Evolutionary conservation across 768 basidiomycete species (phyloP).

Genomic region (Suillus sp.): DNA sequence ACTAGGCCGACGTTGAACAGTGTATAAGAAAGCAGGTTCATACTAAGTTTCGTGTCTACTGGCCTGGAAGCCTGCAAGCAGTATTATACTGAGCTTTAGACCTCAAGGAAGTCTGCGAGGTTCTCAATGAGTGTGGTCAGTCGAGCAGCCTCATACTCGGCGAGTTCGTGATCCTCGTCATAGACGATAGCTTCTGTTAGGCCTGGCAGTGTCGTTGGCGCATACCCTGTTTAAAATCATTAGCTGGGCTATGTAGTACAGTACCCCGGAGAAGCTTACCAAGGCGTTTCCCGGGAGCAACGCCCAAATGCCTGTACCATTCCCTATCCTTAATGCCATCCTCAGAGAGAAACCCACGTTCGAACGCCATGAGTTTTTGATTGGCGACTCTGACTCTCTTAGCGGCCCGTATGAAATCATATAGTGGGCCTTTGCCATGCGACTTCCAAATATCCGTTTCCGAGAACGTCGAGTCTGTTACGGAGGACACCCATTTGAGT

Average conservation of each 20-base stretch:
- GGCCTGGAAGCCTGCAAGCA: not conserved
- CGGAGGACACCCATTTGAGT: slow-evolving; percentile 5
- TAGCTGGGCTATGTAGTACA: not conserved
- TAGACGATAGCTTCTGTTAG: slow-evolving; percentile 75
- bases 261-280: slow-evolving; percentile 43
- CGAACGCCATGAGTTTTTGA: slow-evolving; percentile 68
- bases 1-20: not conserved
- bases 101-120: slow-evolving; percentile 42
- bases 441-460: slow-evolving; percentile 17
- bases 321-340: slow-evolving; percentile 77
- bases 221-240: slow-evolving; percentile 56
- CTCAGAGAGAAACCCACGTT: slow-evolving; percentile 78
- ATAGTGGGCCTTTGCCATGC: slow-evolving; percentile 36
- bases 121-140: slow-evolving; percentile 55
- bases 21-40: not conserved
- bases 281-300: slow-evolving; percentile 86
- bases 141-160: slow-evolving; percentile 59
- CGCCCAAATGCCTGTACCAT: slow-evolving; percentile 86
- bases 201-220: slow-evolving; percentile 82
- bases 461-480: slow-evolving; percentile 2
- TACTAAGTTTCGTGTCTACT: not conserved
- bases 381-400: slow-evolving; percentile 62
- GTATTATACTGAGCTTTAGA: not conserved
- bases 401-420: slow-evolving; percentile 55
- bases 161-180: slow-evolving; percentile 64